A percentile compares a stretch with the other conserved stretches of the same genome.
These are phyloP conservation scores for Neurospora discreta DNA, from an alignment of 495 filamentous ascomycete genomes.

Conservation along the genomic window DNA sequence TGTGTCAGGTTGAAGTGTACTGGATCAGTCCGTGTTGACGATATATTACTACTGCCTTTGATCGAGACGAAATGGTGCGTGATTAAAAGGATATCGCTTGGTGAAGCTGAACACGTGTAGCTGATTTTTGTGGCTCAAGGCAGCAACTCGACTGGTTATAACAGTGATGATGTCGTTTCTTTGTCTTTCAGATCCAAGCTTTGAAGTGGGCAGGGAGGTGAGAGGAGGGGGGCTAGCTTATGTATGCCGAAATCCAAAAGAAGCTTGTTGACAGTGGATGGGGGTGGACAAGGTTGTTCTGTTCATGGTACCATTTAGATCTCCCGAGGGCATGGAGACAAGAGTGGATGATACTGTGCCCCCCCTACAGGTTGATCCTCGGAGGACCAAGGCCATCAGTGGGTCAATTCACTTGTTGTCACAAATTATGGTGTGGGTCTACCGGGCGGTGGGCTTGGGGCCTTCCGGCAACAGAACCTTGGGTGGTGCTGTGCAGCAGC, in stretches of 20 bases:
- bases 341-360: conserved; percentile 36
- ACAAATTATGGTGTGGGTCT: conserved; percentile 40
- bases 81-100: neutral
- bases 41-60: neutral
- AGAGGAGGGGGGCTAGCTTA: conserved; percentile 34
- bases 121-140: neutral
- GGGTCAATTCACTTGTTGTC: conserved; percentile 18
- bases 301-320: conserved; percentile 38
- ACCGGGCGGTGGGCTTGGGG: conserved; percentile 14
- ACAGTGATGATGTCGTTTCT: conserved; percentile 11
- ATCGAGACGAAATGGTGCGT: neutral
- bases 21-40: neutral
- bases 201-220: conserved; percentile 10
- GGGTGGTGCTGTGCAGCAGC: conserved; percentile 9
- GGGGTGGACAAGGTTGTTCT: conserved; percentile 22
- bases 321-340: conserved; percentile 30
- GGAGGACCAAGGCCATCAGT: conserved; percentile 27
- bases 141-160: neutral
- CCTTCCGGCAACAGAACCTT: conserved; percentile 4
- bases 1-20: neutral
- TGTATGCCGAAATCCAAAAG: conserved; percentile 25
- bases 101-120: neutral
- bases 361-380: conserved; percentile 36
- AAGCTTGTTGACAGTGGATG: conserved; percentile 26
- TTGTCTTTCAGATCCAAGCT: conserved; percentile 17